Base-by-base conservation (phyloP, 192 early-diverging fungal genomes). In the Coemansia sp. region DNA sequence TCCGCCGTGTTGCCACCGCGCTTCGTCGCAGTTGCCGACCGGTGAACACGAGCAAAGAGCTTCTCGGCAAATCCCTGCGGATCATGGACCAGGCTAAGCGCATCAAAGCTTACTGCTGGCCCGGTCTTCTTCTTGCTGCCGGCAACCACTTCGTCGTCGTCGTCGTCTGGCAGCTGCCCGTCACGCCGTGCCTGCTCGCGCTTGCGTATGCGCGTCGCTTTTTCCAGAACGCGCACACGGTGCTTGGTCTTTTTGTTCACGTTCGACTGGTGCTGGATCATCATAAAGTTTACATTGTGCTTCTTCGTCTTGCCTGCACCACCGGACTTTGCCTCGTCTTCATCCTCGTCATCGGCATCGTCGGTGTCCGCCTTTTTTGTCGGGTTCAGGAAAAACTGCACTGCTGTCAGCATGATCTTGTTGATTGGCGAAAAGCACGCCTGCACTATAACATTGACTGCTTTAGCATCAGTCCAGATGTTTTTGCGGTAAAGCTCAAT, bases 401-500 rank as follows among this genome's bases (percentile, higher is more conserved):
- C 68, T 1, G 95, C 97, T 1, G 93, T 93, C 15, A 93, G 86
- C 59, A 89, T 87, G 31, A 99, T 82, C 70, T 99, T 99, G 69
- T 90, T 81, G 8, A 87, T 84, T 20, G 87, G 86, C 37, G 92
- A 96, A 55, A 97, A 94, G 71, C 93, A 96, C 8, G 96, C 96
- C 64, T 96, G 90, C 12, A 91, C 88, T 71, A 99, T 91, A 14
- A 99, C 92, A 73, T 99, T 99, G 57, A 96, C 93, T 15, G 97
- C 98, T 81, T 99, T 99, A 40, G 89, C 85, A 70, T 98, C 97
- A 58, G 94, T 93, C 93, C 97, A 99, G 14, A 99, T 83, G 59
- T 90, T 87, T 76, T 98, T 99, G 59, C 85, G 83, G 80, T 99
- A 99, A 21, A 98, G 76, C 49, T 98, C 94, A 53, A 99, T 92